These are phyloP conservation scores for Gracilaria domingensis DNA, from an alignment of 23 red algal genomes.

Conservation along the genomic window DNA sequence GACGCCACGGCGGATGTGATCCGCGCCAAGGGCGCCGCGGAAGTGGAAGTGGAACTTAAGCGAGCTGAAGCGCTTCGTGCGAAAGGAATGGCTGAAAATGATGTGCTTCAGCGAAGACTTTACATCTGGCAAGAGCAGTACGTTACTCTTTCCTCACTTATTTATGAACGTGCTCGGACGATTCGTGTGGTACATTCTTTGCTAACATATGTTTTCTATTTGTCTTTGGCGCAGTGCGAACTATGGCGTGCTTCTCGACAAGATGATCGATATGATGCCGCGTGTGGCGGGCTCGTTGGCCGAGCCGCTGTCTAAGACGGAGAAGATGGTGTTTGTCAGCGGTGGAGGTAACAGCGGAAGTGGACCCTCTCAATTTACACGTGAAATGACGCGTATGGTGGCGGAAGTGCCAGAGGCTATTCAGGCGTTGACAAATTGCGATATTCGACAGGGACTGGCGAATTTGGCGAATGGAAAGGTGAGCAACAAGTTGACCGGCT, in stretches of 20 bases:
- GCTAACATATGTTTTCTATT: not conserved
- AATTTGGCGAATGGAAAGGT: constrained; percentile 30
- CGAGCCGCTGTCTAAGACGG: constrained; percentile 69
- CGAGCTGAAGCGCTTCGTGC: constrained; percentile 29
- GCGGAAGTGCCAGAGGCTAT: constrained; percentile 67
- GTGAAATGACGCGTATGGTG: constrained; percentile 62
- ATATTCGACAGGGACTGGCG: constrained; percentile 34
- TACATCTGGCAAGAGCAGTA: constrained; percentile 39
- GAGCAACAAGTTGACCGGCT: not conserved
- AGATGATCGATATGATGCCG: constrained; percentile 69
- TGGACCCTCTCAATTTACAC: constrained; percentile 58
- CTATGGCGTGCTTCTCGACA: constrained; percentile 55
- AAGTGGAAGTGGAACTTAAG: constrained; percentile 39
- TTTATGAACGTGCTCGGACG: not conserved
- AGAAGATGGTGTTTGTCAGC: constrained; percentile 77
- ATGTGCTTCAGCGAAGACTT: constrained; percentile 27
- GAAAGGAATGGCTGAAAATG: constrained; percentile 51
- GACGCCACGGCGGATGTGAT: constrained; percentile 46
- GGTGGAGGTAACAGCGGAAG: constrained; percentile 25
- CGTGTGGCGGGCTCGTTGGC: constrained; percentile 46
- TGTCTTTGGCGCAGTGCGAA: constrained; percentile 9
- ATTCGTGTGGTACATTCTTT: not conserved
- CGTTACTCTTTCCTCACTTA: not conserved
- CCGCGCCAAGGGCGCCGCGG: constrained; percentile 42
- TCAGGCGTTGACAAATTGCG: constrained; percentile 48